These are phyloP conservation scores for Sclerotinia spermophila DNA, from an alignment of 2,329 filamentous ascomycete genomes.

Conservation along the genomic window DNA sequence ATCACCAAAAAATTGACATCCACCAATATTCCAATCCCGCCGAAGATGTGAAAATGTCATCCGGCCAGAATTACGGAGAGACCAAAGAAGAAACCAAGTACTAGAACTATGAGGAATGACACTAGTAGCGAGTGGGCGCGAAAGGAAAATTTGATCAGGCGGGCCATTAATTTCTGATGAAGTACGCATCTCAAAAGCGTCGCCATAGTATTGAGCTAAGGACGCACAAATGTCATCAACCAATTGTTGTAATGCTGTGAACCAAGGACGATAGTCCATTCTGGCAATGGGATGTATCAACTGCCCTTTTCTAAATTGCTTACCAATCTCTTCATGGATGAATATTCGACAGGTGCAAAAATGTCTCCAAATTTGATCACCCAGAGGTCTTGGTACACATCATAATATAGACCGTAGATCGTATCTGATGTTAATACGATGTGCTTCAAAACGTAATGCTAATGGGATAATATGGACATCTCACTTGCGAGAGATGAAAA, in stretches of 20 bases:
- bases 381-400: not conserved
- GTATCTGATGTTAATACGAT: not conserved
- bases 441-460: not conserved
- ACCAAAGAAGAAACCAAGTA: not conserved
- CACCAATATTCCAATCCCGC: not conserved
- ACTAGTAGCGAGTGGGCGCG: not conserved
- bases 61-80: not conserved
- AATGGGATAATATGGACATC: not conserved
- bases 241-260: not conserved
- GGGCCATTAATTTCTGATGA: not conserved
- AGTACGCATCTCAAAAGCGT: not conserved
- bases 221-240: not conserved
- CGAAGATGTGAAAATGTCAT: not conserved
- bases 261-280: not conserved
- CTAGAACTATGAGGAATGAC: not conserved
- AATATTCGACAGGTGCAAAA: not conserved
- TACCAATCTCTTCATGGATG: not conserved
- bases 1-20: not conserved
- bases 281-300: not conserved
- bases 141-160: not conserved
- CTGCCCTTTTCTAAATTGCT: not conserved
- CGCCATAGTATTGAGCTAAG: not conserved
- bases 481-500: not conserved
- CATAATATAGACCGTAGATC: not conserved
- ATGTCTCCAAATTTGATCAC: not conserved